These are phyloP conservation scores for Pleurotus sapidus DNA, from an alignment of 768 basidiomycete species.

Conservation along the genomic window DNA sequence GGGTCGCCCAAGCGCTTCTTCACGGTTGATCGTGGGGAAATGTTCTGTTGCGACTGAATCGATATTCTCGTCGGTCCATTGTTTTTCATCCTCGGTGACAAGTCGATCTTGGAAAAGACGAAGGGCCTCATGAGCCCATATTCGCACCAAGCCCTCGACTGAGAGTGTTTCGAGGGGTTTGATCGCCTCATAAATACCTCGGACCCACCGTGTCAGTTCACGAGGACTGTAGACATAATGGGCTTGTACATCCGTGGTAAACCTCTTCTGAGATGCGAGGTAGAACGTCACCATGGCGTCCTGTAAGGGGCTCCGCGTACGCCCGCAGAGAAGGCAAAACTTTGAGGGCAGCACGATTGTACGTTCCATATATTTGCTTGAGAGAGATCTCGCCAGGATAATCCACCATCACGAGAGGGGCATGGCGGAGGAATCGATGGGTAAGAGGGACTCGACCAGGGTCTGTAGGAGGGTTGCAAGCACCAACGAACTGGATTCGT, in stretches of 20 bases:
- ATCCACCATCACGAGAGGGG: slow-evolving; percentile 97
- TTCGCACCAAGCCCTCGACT: slow-evolving; percentile 91
- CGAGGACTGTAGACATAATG: slow-evolving; percentile 99
- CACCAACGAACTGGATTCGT: slow-evolving; percentile 99
- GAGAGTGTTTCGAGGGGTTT: slow-evolving; percentile 90
- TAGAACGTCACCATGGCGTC: slow-evolving; percentile 98
- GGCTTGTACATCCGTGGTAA: slow-evolving; percentile 96
- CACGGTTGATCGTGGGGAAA: slow-evolving; percentile 89
- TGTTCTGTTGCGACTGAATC: slow-evolving; percentile 80
- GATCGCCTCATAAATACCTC: slow-evolving; percentile 97
- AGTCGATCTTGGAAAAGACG: slow-evolving; percentile 98
- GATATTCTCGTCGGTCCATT: slow-evolving; percentile 94
- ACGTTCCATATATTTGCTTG: slow-evolving; percentile 98
- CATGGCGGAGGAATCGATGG: slow-evolving; percentile 96
- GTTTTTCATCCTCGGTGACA: slow-evolving; percentile 87
- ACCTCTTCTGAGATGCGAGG: slow-evolving; percentile 87
- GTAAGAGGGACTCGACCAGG: slow-evolving; percentile 98
- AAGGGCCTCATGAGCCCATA: slow-evolving; percentile 98
- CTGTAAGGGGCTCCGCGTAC: slow-evolving; percentile 91
- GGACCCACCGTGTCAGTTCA: slow-evolving; percentile 96
- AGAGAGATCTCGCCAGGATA: slow-evolving; percentile 97
- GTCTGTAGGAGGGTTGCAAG: slow-evolving; percentile 98
- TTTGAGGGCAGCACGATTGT: slow-evolving; percentile 94
- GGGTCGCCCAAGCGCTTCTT: slow-evolving; percentile 84
- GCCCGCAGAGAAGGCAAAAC: slow-evolving; percentile 91